Evolutionary conservation across 495 filamentous ascomycete genomes (phyloP), one percentile per base, ranked within the genome.

Genomic region (Aspergillus nidulans): DNA sequence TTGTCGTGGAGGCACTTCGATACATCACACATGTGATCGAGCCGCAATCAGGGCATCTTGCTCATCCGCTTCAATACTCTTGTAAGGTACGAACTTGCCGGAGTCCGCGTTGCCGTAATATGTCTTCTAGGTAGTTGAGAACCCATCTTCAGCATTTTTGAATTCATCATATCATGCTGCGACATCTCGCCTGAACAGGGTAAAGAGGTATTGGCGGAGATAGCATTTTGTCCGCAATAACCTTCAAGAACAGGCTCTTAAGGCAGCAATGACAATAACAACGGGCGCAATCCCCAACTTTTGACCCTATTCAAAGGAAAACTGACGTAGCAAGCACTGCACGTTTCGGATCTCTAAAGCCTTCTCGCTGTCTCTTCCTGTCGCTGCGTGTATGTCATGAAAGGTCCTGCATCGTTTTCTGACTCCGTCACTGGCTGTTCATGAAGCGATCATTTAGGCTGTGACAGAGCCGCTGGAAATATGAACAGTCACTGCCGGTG

Each of bases 61-160:
- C 81, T 41, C 63, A 9, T 69, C 66, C 6, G 53, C 61, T 0
- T 26, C 18, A 41, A 79, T 70, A 13, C 53, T 58, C 5, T 21
- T 39, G 1, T 59, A 55, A 1, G 67, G 63, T 15, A 84, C 71
- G 60, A 81, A 82, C 0, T 55, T 46, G 1, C 72, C 73, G 48
- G 59, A 62, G 10, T 34, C 19, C 0, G 6, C 46, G 48, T 62
- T 53, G 19, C 49, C 53, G 52, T 60, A 65, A 46, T 65, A 65
- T n/a, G 47, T 53, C 50, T 53, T 54, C 43, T 62, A 12, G 19
- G 19, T 32, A 0, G 55, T 58, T 10, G 32, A 47, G 18, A 48
- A 53, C 24, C 48, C 55, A 28, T 42, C 26, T 26, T 49, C 12
- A 7, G 49, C 57, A 38, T 16, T 52, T 46, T 47, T 52, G 58